phyloP scores from a whole-genome alignment of 1,284 basidiomycete genomes.

The Trametes sp. region DNA sequence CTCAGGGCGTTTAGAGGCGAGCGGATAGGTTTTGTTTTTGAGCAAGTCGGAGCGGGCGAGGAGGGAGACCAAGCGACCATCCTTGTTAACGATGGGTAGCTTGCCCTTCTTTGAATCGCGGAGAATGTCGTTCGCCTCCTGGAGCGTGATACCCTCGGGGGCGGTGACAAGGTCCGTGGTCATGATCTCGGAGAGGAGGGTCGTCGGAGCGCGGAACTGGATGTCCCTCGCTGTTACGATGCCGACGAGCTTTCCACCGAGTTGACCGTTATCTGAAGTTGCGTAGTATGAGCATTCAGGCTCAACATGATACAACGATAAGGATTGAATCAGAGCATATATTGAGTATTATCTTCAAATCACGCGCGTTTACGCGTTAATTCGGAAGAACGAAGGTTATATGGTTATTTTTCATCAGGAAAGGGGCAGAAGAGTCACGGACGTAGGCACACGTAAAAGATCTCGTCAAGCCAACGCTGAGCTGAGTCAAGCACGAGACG shows the following conservation, averaged over 20 bases:
- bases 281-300: constrained; percentile 1
- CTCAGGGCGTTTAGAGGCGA: constrained; percentile 91
- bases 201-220: constrained; percentile 84
- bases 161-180: constrained; percentile 88
- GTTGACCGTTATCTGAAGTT: constrained; percentile 84
- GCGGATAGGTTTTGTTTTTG: constrained; percentile 97
- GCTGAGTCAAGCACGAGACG: background rate
- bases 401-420: constrained; percentile 54
- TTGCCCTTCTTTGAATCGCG: constrained; percentile 99
- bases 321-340: constrained; percentile 35
- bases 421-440: background rate
- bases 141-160: constrained; percentile 85
- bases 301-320: background rate
- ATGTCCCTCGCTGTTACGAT: constrained; percentile 98
- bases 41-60: constrained; percentile 96
- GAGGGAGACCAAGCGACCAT: constrained; percentile 84
- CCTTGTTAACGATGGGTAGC: constrained; percentile 85
- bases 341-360: constrained; percentile 65
- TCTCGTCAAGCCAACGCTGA: background rate
- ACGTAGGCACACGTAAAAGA: background rate
- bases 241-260: constrained; percentile 92
- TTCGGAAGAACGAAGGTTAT: constrained; percentile 93
- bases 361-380: constrained; percentile 72
- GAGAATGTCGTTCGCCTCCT: constrained; percentile 94
- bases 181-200: constrained; percentile 90